Evolutionary conservation across 2,329 filamentous ascomycete species (phyloP).

Genomic region (Nakataea oryzae): DNA sequence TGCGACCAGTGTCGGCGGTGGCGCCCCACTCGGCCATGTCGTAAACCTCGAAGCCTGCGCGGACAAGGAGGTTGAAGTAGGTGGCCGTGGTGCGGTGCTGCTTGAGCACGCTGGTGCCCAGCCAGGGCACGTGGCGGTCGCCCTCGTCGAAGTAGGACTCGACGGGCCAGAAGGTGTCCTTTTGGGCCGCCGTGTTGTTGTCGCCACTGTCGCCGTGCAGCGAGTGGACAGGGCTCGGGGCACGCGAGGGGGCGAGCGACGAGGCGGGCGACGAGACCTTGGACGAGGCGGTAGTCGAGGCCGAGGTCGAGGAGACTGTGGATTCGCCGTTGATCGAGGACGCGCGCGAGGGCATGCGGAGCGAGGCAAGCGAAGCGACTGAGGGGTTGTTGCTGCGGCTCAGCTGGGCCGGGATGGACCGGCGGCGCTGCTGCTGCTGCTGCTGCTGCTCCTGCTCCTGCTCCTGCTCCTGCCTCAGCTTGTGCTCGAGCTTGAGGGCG

Average conservation of each 20-base stretch:
- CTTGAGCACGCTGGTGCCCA: conserved; percentile 30
- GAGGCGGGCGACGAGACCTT: neutral
- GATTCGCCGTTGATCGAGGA: neutral
- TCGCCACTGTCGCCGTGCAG: no score
- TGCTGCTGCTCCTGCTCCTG: conserved; percentile 5
- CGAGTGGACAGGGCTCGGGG: neutral
- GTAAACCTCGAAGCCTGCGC: conserved; percentile 24
- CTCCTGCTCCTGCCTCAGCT: neutral
- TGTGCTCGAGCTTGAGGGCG: no score
- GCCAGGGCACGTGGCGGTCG: conserved; percentile 26
- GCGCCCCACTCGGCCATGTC: conserved; percentile 25
- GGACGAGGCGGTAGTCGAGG: neutral
- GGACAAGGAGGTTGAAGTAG: conserved; percentile 25
- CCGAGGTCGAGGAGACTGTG: neutral
- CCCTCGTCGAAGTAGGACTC: conserved; percentile 31
- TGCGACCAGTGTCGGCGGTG: conserved; percentile 11
- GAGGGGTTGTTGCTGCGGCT: neutral
- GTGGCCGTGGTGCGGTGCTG: conserved; percentile 33
- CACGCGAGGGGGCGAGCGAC: neutral
- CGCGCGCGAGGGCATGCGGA: neutral
- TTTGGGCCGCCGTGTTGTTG: neutral
- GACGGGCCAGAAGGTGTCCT: conserved; percentile 26
- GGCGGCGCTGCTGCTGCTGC: neutral
- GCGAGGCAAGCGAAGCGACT: neutral
- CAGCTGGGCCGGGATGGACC: no score